A percentile compares a stretch with the other conserved stretches of the same genome.
Evolutionary conservation across 345 rosid species (phyloP).

Genomic region (Kernera saxatilis): DNA sequence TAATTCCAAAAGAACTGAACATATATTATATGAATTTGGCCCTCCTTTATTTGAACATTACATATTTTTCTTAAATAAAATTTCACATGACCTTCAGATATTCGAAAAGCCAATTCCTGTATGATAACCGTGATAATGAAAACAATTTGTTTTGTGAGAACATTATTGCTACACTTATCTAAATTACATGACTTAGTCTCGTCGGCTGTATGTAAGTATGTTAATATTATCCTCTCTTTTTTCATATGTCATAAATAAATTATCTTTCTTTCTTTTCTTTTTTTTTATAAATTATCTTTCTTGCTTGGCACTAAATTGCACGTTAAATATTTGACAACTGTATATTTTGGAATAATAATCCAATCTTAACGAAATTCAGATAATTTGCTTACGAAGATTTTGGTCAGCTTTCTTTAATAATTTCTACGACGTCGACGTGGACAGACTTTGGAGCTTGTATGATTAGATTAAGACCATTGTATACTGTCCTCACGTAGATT

Average conservation of each 20-base stretch:
- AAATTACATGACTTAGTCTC: neutral
- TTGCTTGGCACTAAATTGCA: constrained; percentile 15
- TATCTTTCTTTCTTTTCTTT: neutral
- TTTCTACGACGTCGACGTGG: constrained; percentile 23
- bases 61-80: neutral
- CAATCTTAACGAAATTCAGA: neutral
- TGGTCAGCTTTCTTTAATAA: neutral
- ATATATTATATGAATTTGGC: constrained; percentile 2
- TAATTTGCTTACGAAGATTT: neutral
- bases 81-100: neutral
- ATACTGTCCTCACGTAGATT: constrained; percentile 17
- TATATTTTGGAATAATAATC: neutral
- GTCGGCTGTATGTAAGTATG: neutral
- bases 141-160: constrained; percentile 3
- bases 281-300: neutral
- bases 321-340: constrained; percentile 6
- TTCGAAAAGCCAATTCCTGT: constrained; percentile 14
- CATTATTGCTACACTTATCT: neutral
- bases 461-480: constrained; percentile 11
- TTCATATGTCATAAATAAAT: neutral
- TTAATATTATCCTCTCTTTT: constrained; percentile 8
- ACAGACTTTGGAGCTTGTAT: constrained; percentile 2
- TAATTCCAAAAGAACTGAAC: neutral
- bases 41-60: neutral
- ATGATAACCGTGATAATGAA: neutral